phyloP scores from a whole-genome alignment of 495 filamentous ascomycete species.

The Evansstolkia leycettana region DNA sequence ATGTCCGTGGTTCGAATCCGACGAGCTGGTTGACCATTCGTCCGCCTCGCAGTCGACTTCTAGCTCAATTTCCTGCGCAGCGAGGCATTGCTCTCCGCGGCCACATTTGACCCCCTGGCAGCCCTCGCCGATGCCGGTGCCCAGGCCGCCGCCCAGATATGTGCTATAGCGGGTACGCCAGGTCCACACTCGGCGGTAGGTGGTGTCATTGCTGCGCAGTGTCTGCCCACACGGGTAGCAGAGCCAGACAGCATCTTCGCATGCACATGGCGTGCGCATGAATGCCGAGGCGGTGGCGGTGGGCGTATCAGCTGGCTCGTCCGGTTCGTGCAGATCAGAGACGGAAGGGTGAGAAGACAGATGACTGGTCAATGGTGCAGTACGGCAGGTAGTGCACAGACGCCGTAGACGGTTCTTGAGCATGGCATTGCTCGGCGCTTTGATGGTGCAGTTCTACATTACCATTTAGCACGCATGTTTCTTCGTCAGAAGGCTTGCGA shows the following conservation, averaged over 20 bases:
- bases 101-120: constrained; percentile 79
- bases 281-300: constrained; percentile 31
- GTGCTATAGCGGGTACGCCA: constrained; percentile 82
- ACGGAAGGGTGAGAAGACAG: constrained; percentile 7
- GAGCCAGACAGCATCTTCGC: constrained; percentile 58
- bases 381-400: constrained; percentile 60
- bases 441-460: constrained; percentile 68
- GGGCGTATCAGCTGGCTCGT: constrained; percentile 1
- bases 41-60: constrained; percentile 66
- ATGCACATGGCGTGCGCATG: constrained; percentile 54
- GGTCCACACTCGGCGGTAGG: constrained; percentile 71
- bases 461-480: background rate
- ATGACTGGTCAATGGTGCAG: constrained; percentile 43
- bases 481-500: background rate
- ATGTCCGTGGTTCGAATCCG: background rate
- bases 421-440: constrained; percentile 49
- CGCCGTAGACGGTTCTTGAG: constrained; percentile 64
- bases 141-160: constrained; percentile 59
- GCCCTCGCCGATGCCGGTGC: constrained; percentile 80
- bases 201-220: constrained; percentile 54
- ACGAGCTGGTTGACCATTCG: constrained; percentile 18
- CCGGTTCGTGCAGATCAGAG: background rate
- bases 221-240: constrained; percentile 66
- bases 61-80: constrained; percentile 58
- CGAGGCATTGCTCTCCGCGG: constrained; percentile 55